Base-by-base conservation (phyloP, 2,329 filamentous ascomycete genomes). In the Diaporthe sp. region DNA sequence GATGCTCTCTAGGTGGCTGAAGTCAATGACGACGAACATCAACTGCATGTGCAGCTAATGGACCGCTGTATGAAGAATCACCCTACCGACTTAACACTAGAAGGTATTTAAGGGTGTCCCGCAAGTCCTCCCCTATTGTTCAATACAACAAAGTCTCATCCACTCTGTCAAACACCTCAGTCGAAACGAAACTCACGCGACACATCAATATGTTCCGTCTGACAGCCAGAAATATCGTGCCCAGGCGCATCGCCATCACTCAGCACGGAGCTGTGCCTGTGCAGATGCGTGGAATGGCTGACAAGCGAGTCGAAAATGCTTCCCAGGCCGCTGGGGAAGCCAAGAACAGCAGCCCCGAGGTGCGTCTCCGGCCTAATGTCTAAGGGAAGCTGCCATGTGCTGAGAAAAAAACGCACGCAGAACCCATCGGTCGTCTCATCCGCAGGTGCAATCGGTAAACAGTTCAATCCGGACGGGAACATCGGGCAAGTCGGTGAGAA, bases 401-500 rank as follows among this genome's bases (percentile, higher is more conserved):
- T 20, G 31, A 53, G 25, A 34, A 10, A 9, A 34, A 12, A 7
- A 17, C 20, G 22, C 39, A 28, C 47, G n/a, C 39, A 49, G 70
- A 39, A 61, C 44, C 57, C 57, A 17, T 63, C 57, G 17, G 58
- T 44, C 15, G n/a, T 63, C 44, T 72, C 57, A 28, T 63, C 57
- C 13, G 47, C 8, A 31, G 57, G 71, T 31, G 71, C 57, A 13
- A 31, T 63, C 6, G 47, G 71, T 31, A 63, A 63, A 31, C 71
- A 72, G 34, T 53, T 72, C 57, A 72, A 72, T n/a, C 71, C 57
- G 8, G 58, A 72, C 37, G 71, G 71, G 2, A 63, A 53, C 34
- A n/a, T 72, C 28, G 57, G 71, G 42, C 57, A 72, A 20, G n/a
- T 72, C 5, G 71, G 44, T 42, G 71, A 72, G 71, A 63, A 63